Percentiles rank a stretch among this genome's conserved stretches.
Evolutionary conservation across 192 early-diverging fungal genomes (phyloP).

Genomic region (Phycomyces nitens): DNA sequence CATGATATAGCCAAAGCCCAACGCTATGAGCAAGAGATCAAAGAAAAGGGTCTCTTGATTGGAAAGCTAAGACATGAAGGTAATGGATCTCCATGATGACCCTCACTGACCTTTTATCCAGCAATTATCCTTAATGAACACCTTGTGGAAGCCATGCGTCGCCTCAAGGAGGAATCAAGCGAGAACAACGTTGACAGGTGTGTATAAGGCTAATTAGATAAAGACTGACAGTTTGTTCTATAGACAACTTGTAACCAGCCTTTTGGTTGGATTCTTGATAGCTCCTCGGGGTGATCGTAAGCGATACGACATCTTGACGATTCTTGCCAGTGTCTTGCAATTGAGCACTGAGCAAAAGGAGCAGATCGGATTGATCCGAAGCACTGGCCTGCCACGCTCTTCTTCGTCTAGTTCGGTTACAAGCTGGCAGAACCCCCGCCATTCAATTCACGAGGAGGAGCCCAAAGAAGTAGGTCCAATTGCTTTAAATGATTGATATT

Average conservation of each 20-base stretch:
- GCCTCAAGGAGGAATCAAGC: slow-evolving; percentile 72
- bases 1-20: slow-evolving; percentile 46
- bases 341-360: slow-evolving; percentile 87
- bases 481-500: no score
- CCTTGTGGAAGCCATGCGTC: slow-evolving; percentile 87
- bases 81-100: slow-evolving; percentile 16
- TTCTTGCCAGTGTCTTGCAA: slow-evolving; percentile 87
- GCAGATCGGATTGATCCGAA: slow-evolving; percentile 73
- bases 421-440: slow-evolving; percentile 37
- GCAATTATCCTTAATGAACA: slow-evolving; percentile 87
- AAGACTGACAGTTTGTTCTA: no score
- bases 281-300: slow-evolving; percentile 86
- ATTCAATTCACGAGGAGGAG: slow-evolving; percentile 31
- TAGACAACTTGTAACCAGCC: slow-evolving; percentile 84
- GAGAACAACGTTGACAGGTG: slow-evolving; percentile 78
- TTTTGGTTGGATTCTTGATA: slow-evolving; percentile 83
- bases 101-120: slow-evolving; percentile 16
- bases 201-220: not conserved
- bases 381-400: slow-evolving; percentile 34
- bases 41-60: slow-evolving; percentile 68
- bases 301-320: slow-evolving; percentile 85
- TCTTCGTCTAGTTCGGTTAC: slow-evolving; percentile 38
- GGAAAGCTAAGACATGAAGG: slow-evolving; percentile 76
- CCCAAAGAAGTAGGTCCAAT: slow-evolving; percentile 22
- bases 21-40: slow-evolving; percentile 60